phyloP scores from a whole-genome alignment of 2,329 filamentous ascomycete genomes.

The Plenodomus tracheiphilus region DNA sequence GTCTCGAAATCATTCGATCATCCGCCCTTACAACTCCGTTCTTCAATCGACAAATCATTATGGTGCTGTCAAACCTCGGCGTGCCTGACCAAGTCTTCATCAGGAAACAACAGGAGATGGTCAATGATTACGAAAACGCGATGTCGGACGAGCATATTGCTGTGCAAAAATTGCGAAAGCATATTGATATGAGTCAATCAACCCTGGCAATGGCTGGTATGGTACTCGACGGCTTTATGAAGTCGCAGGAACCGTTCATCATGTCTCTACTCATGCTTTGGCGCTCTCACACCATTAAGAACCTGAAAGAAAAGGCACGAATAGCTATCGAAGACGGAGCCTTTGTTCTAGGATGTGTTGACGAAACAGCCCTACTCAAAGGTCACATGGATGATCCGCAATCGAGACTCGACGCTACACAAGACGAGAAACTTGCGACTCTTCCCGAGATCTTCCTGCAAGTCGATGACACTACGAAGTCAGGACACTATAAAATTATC shows the following conservation, averaged over 20 bases:
- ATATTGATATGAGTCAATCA: slow-evolving; percentile 83
- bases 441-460: slow-evolving; percentile 91
- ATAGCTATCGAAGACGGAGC: slow-evolving; percentile 82
- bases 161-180: slow-evolving; percentile 68
- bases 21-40: slow-evolving; percentile 77
- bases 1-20: slow-evolving; percentile 82
- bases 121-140: slow-evolving; percentile 69
- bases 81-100: slow-evolving; percentile 70
- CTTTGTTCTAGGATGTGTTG: slow-evolving; percentile 84
- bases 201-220: slow-evolving; percentile 75
- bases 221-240: slow-evolving; percentile 79
- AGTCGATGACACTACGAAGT: slow-evolving; percentile 62
- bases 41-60: slow-evolving; percentile 87
- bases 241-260: slow-evolving; percentile 75
- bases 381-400: slow-evolving; percentile 67
- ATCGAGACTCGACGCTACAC: slow-evolving; percentile 49
- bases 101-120: slow-evolving; percentile 67
- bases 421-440: slow-evolving; percentile 41
- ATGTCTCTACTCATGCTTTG: slow-evolving; percentile 79
- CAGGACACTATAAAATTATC: slow-evolving; percentile 65
- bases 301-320: slow-evolving; percentile 88
- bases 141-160: slow-evolving; percentile 69
- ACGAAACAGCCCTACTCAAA: slow-evolving; percentile 76
- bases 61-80: slow-evolving; percentile 78
- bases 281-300: slow-evolving; percentile 86